Evolutionary conservation across 768 basidiomycete species (phyloP), one percentile per base, ranked within the genome.

Genomic region (Podaxis sp.): DNA sequence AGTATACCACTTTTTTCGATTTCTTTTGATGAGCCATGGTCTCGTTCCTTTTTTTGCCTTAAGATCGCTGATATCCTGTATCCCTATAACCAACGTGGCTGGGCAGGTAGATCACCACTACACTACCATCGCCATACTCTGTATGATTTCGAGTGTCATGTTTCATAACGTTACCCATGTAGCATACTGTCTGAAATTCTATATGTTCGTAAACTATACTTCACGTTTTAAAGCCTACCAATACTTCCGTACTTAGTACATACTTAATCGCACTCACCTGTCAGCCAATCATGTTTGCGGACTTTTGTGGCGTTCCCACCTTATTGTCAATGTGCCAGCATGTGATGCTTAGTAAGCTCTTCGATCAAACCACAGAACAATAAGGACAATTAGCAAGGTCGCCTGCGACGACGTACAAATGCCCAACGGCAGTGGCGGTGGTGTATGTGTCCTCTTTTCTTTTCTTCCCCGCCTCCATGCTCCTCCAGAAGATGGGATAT

Each of bases 361-460:
- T 51, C 54, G 10, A 36, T 53, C 22, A 63, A 46, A 33, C 50
- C 58, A 46, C 65, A 69, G 70, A 69, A 75, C 73, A 74, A 73
- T 74, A 71, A 68, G 70, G 70, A 70, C 71, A 70, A 73, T 67
- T 68, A 66, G 67, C 48, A 58, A 51, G 62, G 64, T 63, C 59
- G 60, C 46, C 53, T 46, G 28, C 57, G 56, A 63, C 65, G 67
- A 68, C 68, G 69, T 68, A 74, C 65, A 67, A 65, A 64, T 61
- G 58, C 12, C 28, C 3, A 48, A 53, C 41, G 63, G 33, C 11
- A 26, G 30, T 26, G 41, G 36, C 30, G 36, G 13, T 22, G 10
- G 54, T 28, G 24, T 53, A 51, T 30, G 28, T 59, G 0, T 64
- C 57, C 63, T 66, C 65, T 65, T 69, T 67, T 65, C 63, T 46